These are phyloP conservation scores for Trametes versicolor DNA, from an alignment of 1,284 basidiomycete species.

Conservation along the genomic window DNA sequence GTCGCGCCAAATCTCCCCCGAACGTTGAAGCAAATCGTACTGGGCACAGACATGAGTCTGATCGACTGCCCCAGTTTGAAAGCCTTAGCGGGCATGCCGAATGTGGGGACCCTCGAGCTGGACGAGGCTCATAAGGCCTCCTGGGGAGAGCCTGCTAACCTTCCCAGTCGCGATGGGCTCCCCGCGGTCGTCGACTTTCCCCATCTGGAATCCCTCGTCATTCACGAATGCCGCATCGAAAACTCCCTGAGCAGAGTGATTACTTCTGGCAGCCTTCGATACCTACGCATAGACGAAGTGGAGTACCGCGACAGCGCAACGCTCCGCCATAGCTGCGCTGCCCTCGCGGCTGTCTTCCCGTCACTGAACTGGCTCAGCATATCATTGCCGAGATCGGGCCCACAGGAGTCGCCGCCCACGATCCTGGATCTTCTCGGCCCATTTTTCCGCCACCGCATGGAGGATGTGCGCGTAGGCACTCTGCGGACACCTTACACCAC, in stretches of 20 bases:
- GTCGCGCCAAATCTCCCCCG: no score
- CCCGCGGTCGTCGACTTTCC: not conserved
- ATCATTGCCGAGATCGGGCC: not conserved
- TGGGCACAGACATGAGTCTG: no score
- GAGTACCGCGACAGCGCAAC: not conserved
- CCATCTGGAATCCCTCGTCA: not conserved
- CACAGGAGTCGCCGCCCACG: not conserved
- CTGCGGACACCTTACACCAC: not conserved
- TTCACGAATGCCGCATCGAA: not conserved
- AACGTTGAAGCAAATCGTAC: no score
- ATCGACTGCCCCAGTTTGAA: no score
- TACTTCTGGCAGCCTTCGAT: not conserved
- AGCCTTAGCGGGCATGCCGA: no score
- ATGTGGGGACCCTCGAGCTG: not conserved
- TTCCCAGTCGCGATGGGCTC: not conserved
- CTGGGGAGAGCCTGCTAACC: not conserved
- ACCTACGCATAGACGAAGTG: not conserved
- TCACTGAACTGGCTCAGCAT: not conserved
- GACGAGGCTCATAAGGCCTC: not conserved
- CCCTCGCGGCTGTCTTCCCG: not conserved
- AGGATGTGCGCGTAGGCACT: not conserved
- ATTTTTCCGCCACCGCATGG: not conserved
- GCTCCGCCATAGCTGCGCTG: not conserved
- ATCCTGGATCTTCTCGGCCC: not conserved
- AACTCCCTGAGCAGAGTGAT: not conserved